These are phyloP conservation scores for Candida hungchunana DNA, from an alignment of 805 yeast species.

Conservation along the genomic window DNA sequence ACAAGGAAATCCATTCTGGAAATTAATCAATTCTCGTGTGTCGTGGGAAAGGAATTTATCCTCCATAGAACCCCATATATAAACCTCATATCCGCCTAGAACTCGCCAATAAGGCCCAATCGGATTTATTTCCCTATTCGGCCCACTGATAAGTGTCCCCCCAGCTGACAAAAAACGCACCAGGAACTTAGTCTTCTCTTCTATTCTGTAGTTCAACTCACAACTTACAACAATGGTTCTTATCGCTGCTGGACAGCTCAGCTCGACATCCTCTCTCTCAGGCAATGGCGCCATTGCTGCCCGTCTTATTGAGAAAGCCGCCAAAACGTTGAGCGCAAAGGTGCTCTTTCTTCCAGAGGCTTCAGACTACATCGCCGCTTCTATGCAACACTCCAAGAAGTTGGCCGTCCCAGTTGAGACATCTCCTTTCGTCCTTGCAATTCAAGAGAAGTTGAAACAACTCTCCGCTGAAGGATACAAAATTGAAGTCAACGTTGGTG, in stretches of 20 bases:
- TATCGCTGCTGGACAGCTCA: slow-evolving; percentile 83
- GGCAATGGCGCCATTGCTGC: slow-evolving; percentile 59
- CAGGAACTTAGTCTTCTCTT: too few species aligned
- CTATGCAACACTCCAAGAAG: slow-evolving; percentile 47
- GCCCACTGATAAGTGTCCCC: too few species aligned
- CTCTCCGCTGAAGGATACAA: slow-evolving; percentile 32
- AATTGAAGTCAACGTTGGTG: slow-evolving; percentile 75
- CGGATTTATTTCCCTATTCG: too few species aligned
- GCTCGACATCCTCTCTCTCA: slow-evolving; percentile 60
- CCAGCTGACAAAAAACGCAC: too few species aligned
- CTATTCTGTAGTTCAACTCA: too few species aligned
- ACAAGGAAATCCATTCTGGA: too few species aligned
- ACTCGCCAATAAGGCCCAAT: too few species aligned
- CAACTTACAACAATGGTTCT: slow-evolving; percentile 42
- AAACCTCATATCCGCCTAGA: too few species aligned
- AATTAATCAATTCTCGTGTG: too few species aligned
- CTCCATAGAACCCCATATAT: too few species aligned
- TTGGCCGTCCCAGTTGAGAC: slow-evolving; percentile 48
- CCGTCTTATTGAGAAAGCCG: slow-evolving; percentile 59
- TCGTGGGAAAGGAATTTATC: too few species aligned
- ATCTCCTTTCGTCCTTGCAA: slow-evolving; percentile 38
- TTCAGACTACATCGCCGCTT: slow-evolving; percentile 72
- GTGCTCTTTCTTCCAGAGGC: slow-evolving; percentile 92
- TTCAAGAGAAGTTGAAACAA: slow-evolving; percentile 41
- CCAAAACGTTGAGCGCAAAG: slow-evolving; percentile 47